Conservation (phyloP, 345 rosid species). For the Psidium friedrichsthalianum region DNA sequence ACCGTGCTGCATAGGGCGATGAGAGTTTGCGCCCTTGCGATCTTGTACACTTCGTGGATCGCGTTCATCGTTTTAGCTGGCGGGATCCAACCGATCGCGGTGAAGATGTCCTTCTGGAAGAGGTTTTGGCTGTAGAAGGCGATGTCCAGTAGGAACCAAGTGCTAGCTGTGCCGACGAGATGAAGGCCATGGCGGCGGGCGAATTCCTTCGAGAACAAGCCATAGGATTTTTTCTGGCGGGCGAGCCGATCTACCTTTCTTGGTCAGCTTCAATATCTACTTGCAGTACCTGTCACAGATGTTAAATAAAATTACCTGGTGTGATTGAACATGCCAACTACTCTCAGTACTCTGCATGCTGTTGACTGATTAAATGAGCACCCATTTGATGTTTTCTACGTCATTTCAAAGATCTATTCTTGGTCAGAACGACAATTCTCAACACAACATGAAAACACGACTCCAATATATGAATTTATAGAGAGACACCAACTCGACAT, state of each 20-base stretch:
- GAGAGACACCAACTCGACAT: neutral
- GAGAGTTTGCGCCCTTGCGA: slow-evolving; percentile 48
- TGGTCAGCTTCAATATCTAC: slow-evolving; percentile 45
- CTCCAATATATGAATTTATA: neutral
- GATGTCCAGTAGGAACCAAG: slow-evolving; percentile 72
- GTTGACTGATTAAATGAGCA: neutral
- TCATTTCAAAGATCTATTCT: neutral
- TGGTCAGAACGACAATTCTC: neutral
- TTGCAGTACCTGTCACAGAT: slow-evolving; percentile 26
- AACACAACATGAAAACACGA: neutral
- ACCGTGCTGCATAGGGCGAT: slow-evolving; percentile 67
- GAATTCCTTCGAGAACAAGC: slow-evolving; percentile 39
- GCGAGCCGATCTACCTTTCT: slow-evolving; percentile 14
- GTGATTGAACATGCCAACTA: neutral
- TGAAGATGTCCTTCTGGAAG: slow-evolving; percentile 68
- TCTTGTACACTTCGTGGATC: slow-evolving; percentile 43
- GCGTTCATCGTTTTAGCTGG: slow-evolving; percentile 56
- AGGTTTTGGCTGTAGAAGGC: slow-evolving; percentile 69
- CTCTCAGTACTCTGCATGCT: neutral
- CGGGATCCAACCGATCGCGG: slow-evolving; percentile 67
- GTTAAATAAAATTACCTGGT: neutral
- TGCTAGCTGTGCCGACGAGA: slow-evolving; percentile 43
- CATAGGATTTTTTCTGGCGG: slow-evolving; percentile 18
- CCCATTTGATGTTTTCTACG: neutral
- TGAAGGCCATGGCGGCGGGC: slow-evolving; percentile 41